Evolutionary conservation across 176 grass and related monocot species (phyloP), one percentile per base, ranked within the genome.

Genomic region (Bolboschoenus planiculmis): DNA sequence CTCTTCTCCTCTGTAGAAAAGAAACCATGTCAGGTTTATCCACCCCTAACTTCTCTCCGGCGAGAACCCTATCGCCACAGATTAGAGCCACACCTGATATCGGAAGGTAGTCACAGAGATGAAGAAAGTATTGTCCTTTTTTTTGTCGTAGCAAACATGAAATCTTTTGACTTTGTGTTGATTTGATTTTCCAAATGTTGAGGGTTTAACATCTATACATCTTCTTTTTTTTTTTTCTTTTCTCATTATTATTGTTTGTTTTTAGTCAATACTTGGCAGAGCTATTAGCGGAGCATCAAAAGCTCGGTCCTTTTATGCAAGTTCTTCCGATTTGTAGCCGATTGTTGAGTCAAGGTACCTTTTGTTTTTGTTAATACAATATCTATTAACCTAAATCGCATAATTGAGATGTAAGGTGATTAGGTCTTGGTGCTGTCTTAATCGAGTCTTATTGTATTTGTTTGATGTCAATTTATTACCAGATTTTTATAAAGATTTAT

Each of bases 241-340:
- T n/a, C n/a, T n/a, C n/a, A n/a, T n/a, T 70, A 6, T 48, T 84
- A 53, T 24, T 30, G 58, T 61, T 48, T 68, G 50, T 30, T 8
- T n/a, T 82, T 65, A 95, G 96, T 81, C 90, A 99, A 50, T 99
- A 95, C 77, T 60, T 99, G 84, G 89, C 92, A 34, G 92, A 99
- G 89, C 78, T 99, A 60, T 90, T 99, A 56, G 91, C 89, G 13
- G 96, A 99, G 78, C 91, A 95, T 84, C 92, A 99, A 84, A 95
- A 99, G 83, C 89, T 99, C 47, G 96, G 90, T 6, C 96, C 96
- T 47, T 99, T 99, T 90, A 91, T 93, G 92, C 96, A 95, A 91
- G 87, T 99, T 71, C 80, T 99, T 87, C 96, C 96, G 30, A 89
- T 95, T 90, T 99, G 96, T 90, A 90, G 88, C 80, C 94, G 91